phyloP scores from a whole-genome alignment of 2,329 filamentous ascomycete genomes.

The Venturia aucupariae region DNA sequence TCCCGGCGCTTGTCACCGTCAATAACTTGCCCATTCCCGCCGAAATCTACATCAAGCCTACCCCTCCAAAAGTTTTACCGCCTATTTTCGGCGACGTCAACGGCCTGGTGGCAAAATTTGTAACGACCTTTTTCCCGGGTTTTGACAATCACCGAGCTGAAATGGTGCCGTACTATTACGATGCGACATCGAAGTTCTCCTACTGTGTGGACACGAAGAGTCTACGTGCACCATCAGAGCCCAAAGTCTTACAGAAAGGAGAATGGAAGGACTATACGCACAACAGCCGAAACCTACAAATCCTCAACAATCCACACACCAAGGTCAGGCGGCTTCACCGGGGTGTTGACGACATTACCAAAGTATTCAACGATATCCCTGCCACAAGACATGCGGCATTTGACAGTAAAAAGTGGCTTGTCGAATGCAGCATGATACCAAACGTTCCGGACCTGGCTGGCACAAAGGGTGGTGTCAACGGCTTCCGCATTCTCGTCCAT shows the following conservation, averaged over 20 bases:
- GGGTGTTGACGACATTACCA: conserved; percentile 57
- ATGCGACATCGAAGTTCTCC: conserved; percentile 66
- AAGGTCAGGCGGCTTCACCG: conserved; percentile 50
- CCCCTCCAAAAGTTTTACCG: conserved; percentile 11
- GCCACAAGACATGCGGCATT: conserved; percentile 67
- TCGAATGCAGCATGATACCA: conserved; percentile 69
- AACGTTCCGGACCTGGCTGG: conserved; percentile 62
- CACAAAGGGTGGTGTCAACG: conserved; percentile 55
- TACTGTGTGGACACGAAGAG: conserved; percentile 59
- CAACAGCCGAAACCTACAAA: conserved; percentile 67
- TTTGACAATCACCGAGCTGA: conserved; percentile 64
- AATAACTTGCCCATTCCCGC: conserved; percentile 12
- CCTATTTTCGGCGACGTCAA: conserved; percentile 61
- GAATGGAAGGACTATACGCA: conserved; percentile 70
- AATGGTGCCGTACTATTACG: conserved; percentile 62
- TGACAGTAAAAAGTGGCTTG: conserved; percentile 64
- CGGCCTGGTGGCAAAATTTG: conserved; percentile 65
- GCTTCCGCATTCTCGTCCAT: conserved; percentile 69
- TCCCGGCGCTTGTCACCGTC: conserved; percentile 58
- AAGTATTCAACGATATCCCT: conserved; percentile 62
- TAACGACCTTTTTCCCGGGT: conserved; percentile 61
- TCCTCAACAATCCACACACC: conserved; percentile 52
- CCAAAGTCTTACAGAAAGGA: conserved; percentile 25
- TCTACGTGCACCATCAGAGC: conserved; percentile 35
- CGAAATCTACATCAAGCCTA: not conserved